A percentile compares a stretch with the other conserved stretches of the same genome.
phyloP scores from a whole-genome alignment of 148 eudicot species.

The Polygonum maritimum region DNA sequence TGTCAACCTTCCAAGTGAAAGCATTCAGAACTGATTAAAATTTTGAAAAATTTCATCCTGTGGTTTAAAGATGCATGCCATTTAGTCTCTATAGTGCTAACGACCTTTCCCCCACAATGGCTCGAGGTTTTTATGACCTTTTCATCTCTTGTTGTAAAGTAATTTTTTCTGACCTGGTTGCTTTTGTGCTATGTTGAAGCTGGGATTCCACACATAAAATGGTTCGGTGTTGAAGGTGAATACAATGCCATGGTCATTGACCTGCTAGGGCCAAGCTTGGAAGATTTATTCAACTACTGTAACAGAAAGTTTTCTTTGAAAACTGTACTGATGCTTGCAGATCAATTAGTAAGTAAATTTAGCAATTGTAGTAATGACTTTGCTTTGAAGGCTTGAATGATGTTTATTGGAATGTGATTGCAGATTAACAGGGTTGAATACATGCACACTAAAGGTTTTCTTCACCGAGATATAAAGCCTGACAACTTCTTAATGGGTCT shows the following conservation, averaged over 20 bases:
- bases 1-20: neutral
- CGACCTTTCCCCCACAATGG: neutral
- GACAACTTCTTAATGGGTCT: constrained; percentile 90
- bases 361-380: neutral
- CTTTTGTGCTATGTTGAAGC: constrained; percentile 29
- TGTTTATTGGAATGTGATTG: neutral
- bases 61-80: neutral
- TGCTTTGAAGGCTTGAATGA: neutral
- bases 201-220: constrained; percentile 70
- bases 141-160: neutral
- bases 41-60: neutral
- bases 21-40: neutral
- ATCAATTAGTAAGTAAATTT: constrained; percentile 62
- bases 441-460: constrained; percentile 81
- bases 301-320: constrained; percentile 61
- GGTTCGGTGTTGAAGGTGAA: constrained; percentile 83
- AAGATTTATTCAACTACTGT: constrained; percentile 81
- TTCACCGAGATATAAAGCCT: constrained; percentile 93
- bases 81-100: neutral
- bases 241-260: constrained; percentile 87
- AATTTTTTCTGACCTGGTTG: neutral
- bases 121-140: neutral
- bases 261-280: constrained; percentile 86
- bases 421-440: constrained; percentile 82
- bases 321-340: constrained; percentile 90